A percentile compares a stretch with the other conserved stretches of the same genome.
Conservation (phyloP, 2,329 filamentous ascomycete species). For the Arthroderma sp. region DNA sequence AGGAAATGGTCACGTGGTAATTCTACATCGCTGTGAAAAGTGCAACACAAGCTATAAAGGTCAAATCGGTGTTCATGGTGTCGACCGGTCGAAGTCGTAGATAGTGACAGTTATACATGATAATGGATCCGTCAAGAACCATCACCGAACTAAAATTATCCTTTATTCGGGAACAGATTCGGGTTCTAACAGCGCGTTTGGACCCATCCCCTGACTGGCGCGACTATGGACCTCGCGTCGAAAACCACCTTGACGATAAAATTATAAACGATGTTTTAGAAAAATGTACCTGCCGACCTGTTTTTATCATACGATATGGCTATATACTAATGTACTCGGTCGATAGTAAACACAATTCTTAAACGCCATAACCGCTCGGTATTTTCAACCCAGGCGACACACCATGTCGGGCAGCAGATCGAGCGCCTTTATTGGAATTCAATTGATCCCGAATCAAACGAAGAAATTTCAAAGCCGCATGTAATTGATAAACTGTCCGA, state of each 20-base stretch:
- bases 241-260: constrained; percentile 35
- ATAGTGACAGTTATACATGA: background rate
- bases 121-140: constrained; percentile 30
- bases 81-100: too few relatives aligned
- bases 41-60: too few relatives aligned
- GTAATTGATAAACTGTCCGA: constrained; percentile 27
- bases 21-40: too few relatives aligned
- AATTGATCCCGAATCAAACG: constrained; percentile 25
- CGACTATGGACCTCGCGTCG: constrained; percentile 20
- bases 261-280: constrained; percentile 38
- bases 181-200: constrained; percentile 38
- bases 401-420: constrained; percentile 44
- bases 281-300: constrained; percentile 29
- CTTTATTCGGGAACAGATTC: constrained; percentile 40
- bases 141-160: constrained; percentile 38
- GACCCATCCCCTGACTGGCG: constrained; percentile 35
- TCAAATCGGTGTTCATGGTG: too few relatives aligned
- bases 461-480: constrained; percentile 13
- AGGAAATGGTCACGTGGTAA: too few relatives aligned
- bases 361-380: constrained; percentile 41
- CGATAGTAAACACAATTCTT: constrained; percentile 37
- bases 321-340: background rate
- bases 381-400: constrained; percentile 41
- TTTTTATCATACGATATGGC: background rate
- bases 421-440: constrained; percentile 42